Evolutionary conservation across 75 land plant species (phyloP).

Genomic region (Cunninghamia lanceolata): DNA sequence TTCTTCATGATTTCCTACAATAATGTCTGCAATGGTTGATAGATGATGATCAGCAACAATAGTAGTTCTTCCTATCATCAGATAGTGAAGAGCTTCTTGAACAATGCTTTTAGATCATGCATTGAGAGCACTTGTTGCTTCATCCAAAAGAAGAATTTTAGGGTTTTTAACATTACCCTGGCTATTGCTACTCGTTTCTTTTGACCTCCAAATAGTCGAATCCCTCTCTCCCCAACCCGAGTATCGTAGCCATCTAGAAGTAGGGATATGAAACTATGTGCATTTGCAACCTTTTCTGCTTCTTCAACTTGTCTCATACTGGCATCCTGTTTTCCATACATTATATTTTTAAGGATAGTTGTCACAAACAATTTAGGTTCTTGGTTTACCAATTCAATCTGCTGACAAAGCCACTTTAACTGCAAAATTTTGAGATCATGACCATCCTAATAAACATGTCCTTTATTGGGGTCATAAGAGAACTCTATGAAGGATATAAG

Average conservation of each 20-base stretch:
- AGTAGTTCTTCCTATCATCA: constrained; percentile 97
- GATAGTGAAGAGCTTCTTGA: constrained; percentile 91
- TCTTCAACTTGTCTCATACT: constrained; percentile 72
- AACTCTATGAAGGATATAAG: constrained; percentile 89
- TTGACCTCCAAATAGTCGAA: constrained; percentile 97
- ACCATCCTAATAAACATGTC: constrained; percentile 74
- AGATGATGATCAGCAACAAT: constrained; percentile 96
- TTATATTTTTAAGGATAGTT: constrained; percentile 80
- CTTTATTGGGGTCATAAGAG: constrained; percentile 91
- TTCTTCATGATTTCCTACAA: constrained; percentile 91
- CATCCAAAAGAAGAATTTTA: constrained; percentile 88
- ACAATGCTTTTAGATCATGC: constrained; percentile 92
- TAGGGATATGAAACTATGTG: constrained; percentile 78
- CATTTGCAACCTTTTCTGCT: constrained; percentile 92
- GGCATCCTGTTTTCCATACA: constrained; percentile 90
- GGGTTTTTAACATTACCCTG: constrained; percentile 96
- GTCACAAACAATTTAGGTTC: constrained; percentile 96
- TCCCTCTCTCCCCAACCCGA: constrained; percentile 97
- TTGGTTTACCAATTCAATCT: constrained; percentile 96
- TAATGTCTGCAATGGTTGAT: constrained; percentile 85
- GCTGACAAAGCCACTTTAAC: constrained; percentile 81
- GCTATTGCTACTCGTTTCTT: constrained; percentile 97
- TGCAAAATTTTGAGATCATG: constrained; percentile 76
- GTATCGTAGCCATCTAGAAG: constrained; percentile 82
- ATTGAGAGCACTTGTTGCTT: constrained; percentile 99